Evolutionary conservation across 2,329 filamentous ascomycete genomes (phyloP), one percentile per base, ranked within the genome.

Genomic region (Rutstroemia sp.): DNA sequence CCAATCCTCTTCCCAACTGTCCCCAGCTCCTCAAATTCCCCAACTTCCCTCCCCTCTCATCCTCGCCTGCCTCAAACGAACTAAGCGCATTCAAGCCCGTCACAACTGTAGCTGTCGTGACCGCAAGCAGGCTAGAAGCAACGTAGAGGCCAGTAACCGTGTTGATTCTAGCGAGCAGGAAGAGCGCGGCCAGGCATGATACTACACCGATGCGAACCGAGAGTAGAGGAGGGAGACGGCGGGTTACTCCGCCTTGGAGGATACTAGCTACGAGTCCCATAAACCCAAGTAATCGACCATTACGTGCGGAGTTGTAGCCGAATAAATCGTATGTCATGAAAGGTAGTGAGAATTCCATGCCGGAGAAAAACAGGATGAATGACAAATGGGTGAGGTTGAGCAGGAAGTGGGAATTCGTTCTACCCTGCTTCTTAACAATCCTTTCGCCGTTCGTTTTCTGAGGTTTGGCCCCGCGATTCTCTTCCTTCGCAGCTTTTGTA

Each of bases 321-420:
- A 97, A 97, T 46, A 99, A 81, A 53, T 96, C 92, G 66, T 94
- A 95, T 0, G 92, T 97, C 83, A 99, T 92, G 71, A 99, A 99
- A 0, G 94, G 92, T 3, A 99, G 80, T 0, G 91, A 96, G 72
- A 96, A 97, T 70, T 99, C 94, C 87, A 99, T 92, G 59, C 94
- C 94, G 2, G 90, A 96, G 74, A 99, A 99, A 73, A 96, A 96
- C 12, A 99, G 83, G 58, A 99, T 84, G 72, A 99, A 99, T 48
- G 86, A 75, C 67, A 97, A 87, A 72, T 99, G 94, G 0, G 89
- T 85, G 1, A 86, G 73, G 69, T 96, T 96, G 48, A 99, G 83
- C 12, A 95, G 70, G 30, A 82, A 73, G 63, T 94, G 90, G 3
- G 87, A 90, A 73, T 97, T 97, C 3, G 89, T 95, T 57, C 57